phyloP scores from a whole-genome alignment of 768 basidiomycete species.

The Phanerodontia chrysosporium region DNA sequence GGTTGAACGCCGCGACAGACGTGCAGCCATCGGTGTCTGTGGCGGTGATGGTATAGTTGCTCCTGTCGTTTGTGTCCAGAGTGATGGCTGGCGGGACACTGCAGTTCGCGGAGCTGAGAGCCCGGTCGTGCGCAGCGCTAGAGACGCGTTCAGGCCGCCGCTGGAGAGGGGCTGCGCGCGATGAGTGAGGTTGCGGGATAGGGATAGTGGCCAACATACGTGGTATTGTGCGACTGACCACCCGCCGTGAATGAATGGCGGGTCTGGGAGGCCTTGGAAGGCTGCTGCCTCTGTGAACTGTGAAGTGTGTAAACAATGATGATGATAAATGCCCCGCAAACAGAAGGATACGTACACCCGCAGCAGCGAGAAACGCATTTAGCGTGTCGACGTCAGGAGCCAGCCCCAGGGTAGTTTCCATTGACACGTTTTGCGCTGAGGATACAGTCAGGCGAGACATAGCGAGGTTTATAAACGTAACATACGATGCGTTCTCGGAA shows the following conservation, averaged over 20 bases:
- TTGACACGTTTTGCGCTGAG: constrained; percentile 36
- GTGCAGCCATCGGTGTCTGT: constrained; percentile 48
- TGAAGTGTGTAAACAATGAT: no score
- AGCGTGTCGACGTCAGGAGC: constrained; percentile 39
- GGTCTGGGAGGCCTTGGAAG: constrained; percentile 44
- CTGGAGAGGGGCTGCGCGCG: constrained; percentile 37
- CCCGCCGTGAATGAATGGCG: constrained; percentile 46
- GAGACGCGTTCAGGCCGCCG: constrained; percentile 45
- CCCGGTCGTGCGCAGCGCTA: constrained; percentile 48
- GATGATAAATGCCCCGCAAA: background rate
- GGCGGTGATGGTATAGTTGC: constrained; percentile 36
- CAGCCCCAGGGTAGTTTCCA: constrained; percentile 41
- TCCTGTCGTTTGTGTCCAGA: constrained; percentile 22
- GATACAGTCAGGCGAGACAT: constrained; percentile 5
- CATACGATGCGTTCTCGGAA: constrained; percentile 30
- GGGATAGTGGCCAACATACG: constrained; percentile 27
- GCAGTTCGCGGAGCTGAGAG: constrained; percentile 47
- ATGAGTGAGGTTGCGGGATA: background rate
- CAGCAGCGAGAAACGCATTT: constrained; percentile 54
- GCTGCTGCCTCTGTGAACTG: constrained; percentile 42
- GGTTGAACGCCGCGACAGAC: constrained; percentile 33
- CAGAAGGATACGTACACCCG: constrained; percentile 40
- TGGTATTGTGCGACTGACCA: constrained; percentile 56
- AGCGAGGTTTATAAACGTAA: constrained; percentile 26
- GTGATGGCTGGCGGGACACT: constrained; percentile 28